Evolutionary conservation across 192 early-diverging fungal species (phyloP).

Genomic region (Backusella morwellensis): DNA sequence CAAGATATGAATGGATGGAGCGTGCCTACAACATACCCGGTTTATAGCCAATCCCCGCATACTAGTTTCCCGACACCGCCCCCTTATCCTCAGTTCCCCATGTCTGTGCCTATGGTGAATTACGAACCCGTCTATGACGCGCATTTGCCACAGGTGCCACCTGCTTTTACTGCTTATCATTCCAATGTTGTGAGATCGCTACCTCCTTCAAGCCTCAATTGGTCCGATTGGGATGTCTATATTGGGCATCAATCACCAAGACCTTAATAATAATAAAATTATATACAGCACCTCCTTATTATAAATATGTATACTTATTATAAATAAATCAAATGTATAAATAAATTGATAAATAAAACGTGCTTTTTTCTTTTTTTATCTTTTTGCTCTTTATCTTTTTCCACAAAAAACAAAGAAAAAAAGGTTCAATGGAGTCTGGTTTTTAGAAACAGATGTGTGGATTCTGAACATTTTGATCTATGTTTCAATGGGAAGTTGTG

Average conservation of each 20-base stretch:
- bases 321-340: not conserved
- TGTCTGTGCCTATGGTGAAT: not conserved
- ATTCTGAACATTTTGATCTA: no score
- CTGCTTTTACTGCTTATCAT: not conserved
- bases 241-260: conserved; percentile 17
- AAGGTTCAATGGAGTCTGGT: no score
- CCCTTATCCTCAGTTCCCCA: not conserved
- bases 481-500: no score
- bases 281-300: not conserved
- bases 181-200: not conserved
- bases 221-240: conserved; percentile 29
- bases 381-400: no score
- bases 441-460: no score
- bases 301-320: not conserved
- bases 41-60: not conserved
- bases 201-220: conserved; percentile 27
- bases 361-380: no score
- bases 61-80: not conserved
- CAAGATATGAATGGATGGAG: not conserved
- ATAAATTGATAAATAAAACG: no score
- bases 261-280: not conserved
- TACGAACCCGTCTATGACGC: not conserved
- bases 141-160: not conserved
- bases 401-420: no score
- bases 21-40: not conserved